Evolutionary conservation across 495 filamentous ascomycete species (phyloP), one percentile per base, ranked within the genome.

Genomic region (Filosporella fistucella): DNA sequence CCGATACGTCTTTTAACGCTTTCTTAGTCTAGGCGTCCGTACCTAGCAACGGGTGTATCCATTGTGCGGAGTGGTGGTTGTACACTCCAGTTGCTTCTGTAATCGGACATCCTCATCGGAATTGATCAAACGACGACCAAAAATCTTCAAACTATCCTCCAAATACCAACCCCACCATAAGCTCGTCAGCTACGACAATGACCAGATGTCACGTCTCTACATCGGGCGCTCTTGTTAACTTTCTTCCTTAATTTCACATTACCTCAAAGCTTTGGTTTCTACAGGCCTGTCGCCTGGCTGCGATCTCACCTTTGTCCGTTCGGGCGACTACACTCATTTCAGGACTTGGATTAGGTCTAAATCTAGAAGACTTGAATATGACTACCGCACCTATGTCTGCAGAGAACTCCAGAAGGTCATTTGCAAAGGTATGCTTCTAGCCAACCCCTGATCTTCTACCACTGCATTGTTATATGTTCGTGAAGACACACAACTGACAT

Each of bases 391-490:
- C 60, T 34, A 54, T 64, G 50, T 45, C 65, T 38, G 57, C 66
- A 56, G 74, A 68, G 39, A 59, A 60, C 39, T 67, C 65, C 48
- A 74, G 70, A 58, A 56, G 72, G 54, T 75, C 75, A 18, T 78
- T 78, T 60, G 75, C 75, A 58, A 82, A 80, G 71, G 81, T 80
- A 66, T 39, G 68, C 18, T 64, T n/a, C 24, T 17, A 35, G 18
- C 24, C n/a, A 41, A 28, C 28, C 28, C 1, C 17, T 50, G n/a
- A 24, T 18, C 36, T 25, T 3, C 21, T 16, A 5, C 14, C 16
- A 20, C n/a, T 26, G 20, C 14, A 22, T 14, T 18, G n/a, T 30
- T 24, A 3, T 11, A 6, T 16, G 6, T 11, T 46, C 23, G 22
- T 35, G 4, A 47, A n/a, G n/a, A n/a, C n/a, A n/a, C n/a, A n/a